phyloP scores from a whole-genome alignment of 495 filamentous ascomycete genomes.

The Achaetomiella virescens region DNA sequence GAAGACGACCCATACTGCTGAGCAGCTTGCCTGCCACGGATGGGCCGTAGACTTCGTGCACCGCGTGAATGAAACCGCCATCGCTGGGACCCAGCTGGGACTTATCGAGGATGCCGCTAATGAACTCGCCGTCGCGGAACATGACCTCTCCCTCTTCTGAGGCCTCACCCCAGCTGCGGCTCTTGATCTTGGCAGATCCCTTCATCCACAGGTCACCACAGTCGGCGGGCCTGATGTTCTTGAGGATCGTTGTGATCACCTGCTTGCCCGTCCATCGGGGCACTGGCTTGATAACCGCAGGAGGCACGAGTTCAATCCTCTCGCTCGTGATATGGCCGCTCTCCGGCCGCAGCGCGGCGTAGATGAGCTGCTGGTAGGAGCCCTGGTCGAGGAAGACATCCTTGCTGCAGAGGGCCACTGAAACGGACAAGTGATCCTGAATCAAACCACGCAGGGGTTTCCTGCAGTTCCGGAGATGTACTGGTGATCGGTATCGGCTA shows the following conservation, averaged over 20 bases:
- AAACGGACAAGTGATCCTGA: slow-evolving; percentile 97
- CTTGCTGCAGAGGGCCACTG: slow-evolving; percentile 79
- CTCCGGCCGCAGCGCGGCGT: slow-evolving; percentile 83
- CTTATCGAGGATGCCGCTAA: slow-evolving; percentile 92
- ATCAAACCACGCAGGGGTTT: slow-evolving; percentile 95
- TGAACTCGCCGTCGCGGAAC: slow-evolving; percentile 79
- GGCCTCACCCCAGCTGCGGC: slow-evolving; percentile 61
- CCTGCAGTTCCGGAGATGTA: slow-evolving; percentile 93
- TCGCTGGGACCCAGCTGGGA: slow-evolving; percentile 82
- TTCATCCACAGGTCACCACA: slow-evolving; percentile 74
- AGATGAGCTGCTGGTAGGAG: slow-evolving; percentile 89
- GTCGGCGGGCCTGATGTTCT: slow-evolving; percentile 74
- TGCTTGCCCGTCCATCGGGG: slow-evolving; percentile 97
- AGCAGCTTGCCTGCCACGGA: slow-evolving; percentile 76
- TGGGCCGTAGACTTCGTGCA: slow-evolving; percentile 92
- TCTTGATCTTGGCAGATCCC: slow-evolving; percentile 68
- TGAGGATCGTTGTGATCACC: slow-evolving; percentile 84
- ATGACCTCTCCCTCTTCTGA: slow-evolving; percentile 69
- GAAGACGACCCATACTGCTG: slow-evolving; percentile 78
- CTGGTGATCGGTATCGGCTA: slow-evolving; percentile 95
- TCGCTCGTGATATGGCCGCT: slow-evolving; percentile 65
- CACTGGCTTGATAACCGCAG: slow-evolving; percentile 75
- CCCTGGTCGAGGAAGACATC: slow-evolving; percentile 88
- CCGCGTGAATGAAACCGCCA: slow-evolving; percentile 83
- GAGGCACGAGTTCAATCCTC: slow-evolving; percentile 69